phyloP scores from a whole-genome alignment of 2,329 filamentous ascomycete genomes.

The Pseudogymnoascus sp. region DNA sequence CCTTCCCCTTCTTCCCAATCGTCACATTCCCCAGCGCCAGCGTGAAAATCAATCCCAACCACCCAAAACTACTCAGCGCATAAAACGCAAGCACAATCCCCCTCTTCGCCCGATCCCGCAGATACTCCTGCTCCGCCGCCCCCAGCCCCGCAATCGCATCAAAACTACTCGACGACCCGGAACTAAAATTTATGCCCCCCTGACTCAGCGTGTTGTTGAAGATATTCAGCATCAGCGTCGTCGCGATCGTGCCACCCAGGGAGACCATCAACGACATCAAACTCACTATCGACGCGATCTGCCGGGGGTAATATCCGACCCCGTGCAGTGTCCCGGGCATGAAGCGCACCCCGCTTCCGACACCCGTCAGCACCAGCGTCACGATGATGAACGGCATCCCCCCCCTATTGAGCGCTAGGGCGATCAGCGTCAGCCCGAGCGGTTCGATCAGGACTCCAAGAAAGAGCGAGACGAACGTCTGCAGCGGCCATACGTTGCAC shows the following conservation, averaged over 20 bases:
- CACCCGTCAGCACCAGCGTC: constrained; percentile 59
- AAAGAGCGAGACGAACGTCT: constrained; percentile 54
- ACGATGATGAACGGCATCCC: constrained; percentile 48
- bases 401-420: constrained; percentile 46
- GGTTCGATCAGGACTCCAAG: constrained; percentile 50
- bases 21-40: constrained; percentile 44
- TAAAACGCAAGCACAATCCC: constrained; percentile 62
- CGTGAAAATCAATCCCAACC: constrained; percentile 37
- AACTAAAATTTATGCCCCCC: constrained; percentile 25
- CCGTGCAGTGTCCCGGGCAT: constrained; percentile 55
- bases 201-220: constrained; percentile 49
- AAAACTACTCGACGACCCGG: constrained; percentile 30
- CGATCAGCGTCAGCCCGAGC: constrained; percentile 50
- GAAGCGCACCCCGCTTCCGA: constrained; percentile 56
- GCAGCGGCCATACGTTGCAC: constrained; percentile 53
- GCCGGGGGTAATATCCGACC: constrained; percentile 51
- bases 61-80: constrained; percentile 53
- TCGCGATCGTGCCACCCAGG: constrained; percentile 56
- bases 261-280: constrained; percentile 52
- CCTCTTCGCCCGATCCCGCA: constrained; percentile 40
- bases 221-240: constrained; percentile 62
- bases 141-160: constrained; percentile 31
- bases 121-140: constrained; percentile 27
- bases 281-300: constrained; percentile 52
- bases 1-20: constrained; percentile 33